These are phyloP conservation scores for Trichophyton rubrum DNA, from an alignment of 2,329 filamentous ascomycete genomes.

Conservation along the genomic window DNA sequence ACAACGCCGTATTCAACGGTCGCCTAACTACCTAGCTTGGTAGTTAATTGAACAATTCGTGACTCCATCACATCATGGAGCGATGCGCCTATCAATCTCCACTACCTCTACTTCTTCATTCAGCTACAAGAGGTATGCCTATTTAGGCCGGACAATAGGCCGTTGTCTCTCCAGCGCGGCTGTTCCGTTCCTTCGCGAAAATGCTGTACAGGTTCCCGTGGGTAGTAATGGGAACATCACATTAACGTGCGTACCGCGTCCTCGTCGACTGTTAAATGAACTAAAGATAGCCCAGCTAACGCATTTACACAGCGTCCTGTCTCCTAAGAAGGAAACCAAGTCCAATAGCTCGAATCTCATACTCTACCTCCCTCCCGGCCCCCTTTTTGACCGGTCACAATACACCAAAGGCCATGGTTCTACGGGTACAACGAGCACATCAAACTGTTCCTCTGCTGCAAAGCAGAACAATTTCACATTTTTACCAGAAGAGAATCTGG, in stretches of 20 bases:
- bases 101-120: background rate
- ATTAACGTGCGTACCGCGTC: constrained; percentile 16
- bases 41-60: too few species aligned
- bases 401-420: background rate
- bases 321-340: background rate
- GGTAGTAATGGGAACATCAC: constrained; percentile 21
- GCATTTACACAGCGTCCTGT: constrained; percentile 4
- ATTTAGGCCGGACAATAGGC: background rate
- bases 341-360: constrained; percentile 20
- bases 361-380: constrained; percentile 28
- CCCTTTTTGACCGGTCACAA: constrained; percentile 16
- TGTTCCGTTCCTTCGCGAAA: constrained; percentile 12
- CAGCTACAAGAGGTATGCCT: background rate
- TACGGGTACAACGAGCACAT: background rate
- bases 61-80: constrained; percentile 11
- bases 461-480: background rate
- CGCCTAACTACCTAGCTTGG: too few species aligned
- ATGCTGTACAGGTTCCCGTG: constrained; percentile 18
- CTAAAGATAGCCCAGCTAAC: background rate
- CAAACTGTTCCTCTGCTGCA: background rate
- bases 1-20: too few species aligned
- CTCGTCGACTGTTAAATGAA: background rate
- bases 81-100: constrained; percentile 17
- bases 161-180: constrained; percentile 7
- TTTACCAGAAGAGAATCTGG: constrained; percentile 19